phyloP scores from a whole-genome alignment of 2,329 filamentous ascomycete genomes.

The Plectosphaerella cucumerina region DNA sequence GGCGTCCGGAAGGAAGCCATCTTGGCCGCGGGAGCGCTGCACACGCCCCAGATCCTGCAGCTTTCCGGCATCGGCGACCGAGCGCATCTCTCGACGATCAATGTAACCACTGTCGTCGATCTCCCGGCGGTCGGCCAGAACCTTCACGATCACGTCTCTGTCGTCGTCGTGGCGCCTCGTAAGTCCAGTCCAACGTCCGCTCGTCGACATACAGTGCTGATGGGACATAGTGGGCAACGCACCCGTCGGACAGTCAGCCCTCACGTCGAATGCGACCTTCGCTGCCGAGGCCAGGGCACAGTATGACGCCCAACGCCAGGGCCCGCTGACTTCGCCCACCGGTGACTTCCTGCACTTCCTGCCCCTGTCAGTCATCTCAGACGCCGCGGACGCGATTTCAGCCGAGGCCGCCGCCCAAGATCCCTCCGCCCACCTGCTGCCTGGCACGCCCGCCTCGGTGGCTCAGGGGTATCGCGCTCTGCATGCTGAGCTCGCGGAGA shows the following conservation, averaged over 20 bases:
- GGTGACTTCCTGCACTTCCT: constrained; percentile 12
- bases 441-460: constrained; percentile 26
- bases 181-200: neutral
- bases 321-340: constrained; percentile 23
- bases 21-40: constrained; percentile 40
- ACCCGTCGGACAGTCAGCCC: constrained; percentile 9
- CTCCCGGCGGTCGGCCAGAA: constrained; percentile 12
- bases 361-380: constrained; percentile 21
- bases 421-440: constrained; percentile 23
- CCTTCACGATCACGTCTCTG: constrained; percentile 11
- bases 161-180: constrained; percentile 1
- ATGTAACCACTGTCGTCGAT: constrained; percentile 9
- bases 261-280: constrained; percentile 26
- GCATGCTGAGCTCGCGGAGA: constrained; percentile 23
- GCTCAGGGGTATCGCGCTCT: constrained; percentile 32
- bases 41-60: constrained; percentile 53
- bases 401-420: constrained; percentile 26
- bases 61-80: constrained; percentile 47
- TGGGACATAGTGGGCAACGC: neutral
- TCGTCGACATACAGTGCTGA: neutral
- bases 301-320: constrained; percentile 23
- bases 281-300: constrained; percentile 23
- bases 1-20: constrained; percentile 22
- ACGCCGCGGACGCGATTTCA: constrained; percentile 16
- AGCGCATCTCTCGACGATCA: constrained; percentile 7